Evolutionary conservation across 177 flowering plant species (phyloP).

Genomic region (Vitis hybrid): DNA sequence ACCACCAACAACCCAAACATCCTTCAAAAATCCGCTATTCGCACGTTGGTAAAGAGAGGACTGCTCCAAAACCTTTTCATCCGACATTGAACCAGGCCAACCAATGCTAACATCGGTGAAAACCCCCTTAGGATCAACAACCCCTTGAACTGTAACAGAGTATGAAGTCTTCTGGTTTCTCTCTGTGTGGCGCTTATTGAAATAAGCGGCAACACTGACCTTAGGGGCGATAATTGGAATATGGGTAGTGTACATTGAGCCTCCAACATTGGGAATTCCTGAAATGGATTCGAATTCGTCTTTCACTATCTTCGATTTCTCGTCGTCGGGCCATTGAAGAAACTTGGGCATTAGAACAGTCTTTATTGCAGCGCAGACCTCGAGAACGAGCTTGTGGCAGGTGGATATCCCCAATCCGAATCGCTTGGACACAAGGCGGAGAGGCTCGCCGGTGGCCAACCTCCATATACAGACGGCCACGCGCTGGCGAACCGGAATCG

Average conservation of each 20-base stretch:
- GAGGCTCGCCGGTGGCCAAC: constrained; percentile 88
- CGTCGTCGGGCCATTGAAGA: constrained; percentile 69
- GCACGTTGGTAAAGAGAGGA: constrained; percentile 61
- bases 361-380: constrained; percentile 71
- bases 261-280: constrained; percentile 64
- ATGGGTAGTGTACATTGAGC: constrained; percentile 86
- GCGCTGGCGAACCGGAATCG: constrained; percentile 82
- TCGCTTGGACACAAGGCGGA: constrained; percentile 74
- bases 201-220: constrained; percentile 56
- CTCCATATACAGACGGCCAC: constrained; percentile 90
- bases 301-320: constrained; percentile 19
- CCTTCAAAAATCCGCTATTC: constrained; percentile 38
- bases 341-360: constrained; percentile 65
- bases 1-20: constrained; percentile 63
- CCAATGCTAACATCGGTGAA: constrained; percentile 88
- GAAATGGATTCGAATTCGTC: constrained; percentile 42
- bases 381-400: constrained; percentile 85
- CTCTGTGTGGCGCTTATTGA: constrained; percentile 79
- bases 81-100: constrained; percentile 81
- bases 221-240: constrained; percentile 84
- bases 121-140: constrained; percentile 59
- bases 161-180: constrained; percentile 82
- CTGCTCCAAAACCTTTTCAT: constrained; percentile 64
- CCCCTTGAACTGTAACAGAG: constrained; percentile 80
- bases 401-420: constrained; percentile 90